Percentiles rank a stretch among this genome's conserved stretches.
Evolutionary conservation across 176 grass and related monocot genomes (phyloP).

Genomic region (Saccharum spontaneum): DNA sequence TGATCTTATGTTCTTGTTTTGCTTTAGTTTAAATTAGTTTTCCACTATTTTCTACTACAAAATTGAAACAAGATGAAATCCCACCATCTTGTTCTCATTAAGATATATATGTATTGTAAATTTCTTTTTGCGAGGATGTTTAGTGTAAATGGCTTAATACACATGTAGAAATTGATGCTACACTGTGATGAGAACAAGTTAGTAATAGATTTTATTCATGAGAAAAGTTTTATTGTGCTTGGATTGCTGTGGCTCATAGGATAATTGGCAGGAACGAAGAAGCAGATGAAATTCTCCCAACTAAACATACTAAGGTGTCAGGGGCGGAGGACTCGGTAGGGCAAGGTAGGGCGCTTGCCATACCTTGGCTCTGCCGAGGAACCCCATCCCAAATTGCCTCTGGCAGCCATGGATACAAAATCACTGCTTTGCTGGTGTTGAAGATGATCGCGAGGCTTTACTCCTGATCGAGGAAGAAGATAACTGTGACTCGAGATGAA

Average conservation of each 20-base stretch:
- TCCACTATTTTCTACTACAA: neutral
- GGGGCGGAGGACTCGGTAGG: too few species aligned
- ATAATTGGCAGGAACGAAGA: neutral
- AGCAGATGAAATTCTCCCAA: neutral
- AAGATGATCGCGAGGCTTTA: too few species aligned
- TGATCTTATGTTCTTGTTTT: too few species aligned
- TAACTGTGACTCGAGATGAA: too few species aligned
- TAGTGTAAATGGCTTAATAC: neutral
- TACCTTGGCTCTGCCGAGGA: too few species aligned
- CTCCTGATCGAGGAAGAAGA: too few species aligned
- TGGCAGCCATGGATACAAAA: too few species aligned
- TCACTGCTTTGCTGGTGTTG: too few species aligned
- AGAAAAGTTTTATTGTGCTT: neutral
- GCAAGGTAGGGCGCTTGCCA: too few species aligned
- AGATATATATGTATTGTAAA: too few species aligned
- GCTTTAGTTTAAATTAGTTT: neutral
- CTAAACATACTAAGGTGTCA: neutral
- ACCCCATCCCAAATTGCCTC: too few species aligned
- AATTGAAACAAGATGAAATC: neutral
- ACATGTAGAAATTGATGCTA: neutral
- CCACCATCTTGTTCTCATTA: neutral
- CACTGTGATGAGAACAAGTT: neutral
- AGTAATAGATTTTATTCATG: neutral
- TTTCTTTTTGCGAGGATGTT: too few species aligned
- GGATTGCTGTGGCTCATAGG: neutral